Percentiles rank a stretch among this genome's conserved stretches.
phyloP scores from a whole-genome alignment of 1,139 yeast species.

The Pneumocystis murina region DNA sequence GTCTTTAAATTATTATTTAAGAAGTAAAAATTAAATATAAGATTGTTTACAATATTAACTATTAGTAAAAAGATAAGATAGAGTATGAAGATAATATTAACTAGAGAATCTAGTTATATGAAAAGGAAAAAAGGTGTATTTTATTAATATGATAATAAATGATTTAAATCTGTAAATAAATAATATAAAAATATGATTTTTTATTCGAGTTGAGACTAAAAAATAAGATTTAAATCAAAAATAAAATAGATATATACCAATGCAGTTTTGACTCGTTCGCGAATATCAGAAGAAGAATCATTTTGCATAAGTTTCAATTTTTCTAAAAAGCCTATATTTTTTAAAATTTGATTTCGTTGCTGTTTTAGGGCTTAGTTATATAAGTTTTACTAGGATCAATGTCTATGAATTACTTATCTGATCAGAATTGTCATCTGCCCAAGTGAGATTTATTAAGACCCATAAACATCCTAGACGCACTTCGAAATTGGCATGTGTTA shows the following conservation, averaged over 20 bases:
- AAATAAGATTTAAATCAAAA: not conserved
- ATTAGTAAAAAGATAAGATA: no score
- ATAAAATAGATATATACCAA: not conserved
- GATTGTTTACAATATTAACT: no score
- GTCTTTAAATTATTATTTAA: no score
- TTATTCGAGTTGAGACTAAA: not conserved
- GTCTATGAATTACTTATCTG: slow-evolving; percentile 10
- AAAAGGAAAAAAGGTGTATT: not conserved
- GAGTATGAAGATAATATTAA: no score
- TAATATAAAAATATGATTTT: not conserved
- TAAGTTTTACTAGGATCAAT: slow-evolving; percentile 2
- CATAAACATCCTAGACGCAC: slow-evolving; percentile 43
- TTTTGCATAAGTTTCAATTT: slow-evolving; percentile 23
- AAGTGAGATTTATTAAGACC: slow-evolving; percentile 44
- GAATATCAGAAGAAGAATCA: slow-evolving; percentile 31
- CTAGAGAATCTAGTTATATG: not conserved
- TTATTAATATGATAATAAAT: not conserved
- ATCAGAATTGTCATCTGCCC: slow-evolving; percentile 28
- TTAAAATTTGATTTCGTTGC: slow-evolving; percentile 18
- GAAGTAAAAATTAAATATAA: no score
- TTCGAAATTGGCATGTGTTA: slow-evolving; percentile 27
- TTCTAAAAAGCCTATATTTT: slow-evolving; percentile 29
- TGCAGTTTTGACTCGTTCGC: slow-evolving; percentile 37
- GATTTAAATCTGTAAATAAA: not conserved
- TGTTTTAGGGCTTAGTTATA: slow-evolving; percentile 1